Evolutionary conservation across 164 flowering plant species (phyloP).

Genomic region (Tetracentron sinense): DNA sequence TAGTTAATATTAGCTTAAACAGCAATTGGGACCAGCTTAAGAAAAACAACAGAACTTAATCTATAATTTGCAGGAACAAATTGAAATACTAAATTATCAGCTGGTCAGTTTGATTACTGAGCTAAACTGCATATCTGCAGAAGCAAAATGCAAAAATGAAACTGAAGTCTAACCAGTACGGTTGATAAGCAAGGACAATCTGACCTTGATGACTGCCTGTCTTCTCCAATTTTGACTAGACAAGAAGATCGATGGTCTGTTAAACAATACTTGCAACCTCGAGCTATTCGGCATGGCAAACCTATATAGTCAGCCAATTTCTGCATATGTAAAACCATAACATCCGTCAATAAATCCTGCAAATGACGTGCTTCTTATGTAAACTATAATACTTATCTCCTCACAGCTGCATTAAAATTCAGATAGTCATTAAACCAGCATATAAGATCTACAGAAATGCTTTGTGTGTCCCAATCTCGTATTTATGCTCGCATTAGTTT

Average conservation of each 20-base stretch:
- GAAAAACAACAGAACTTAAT: background rate
- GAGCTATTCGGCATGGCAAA: slow-evolving; percentile 91
- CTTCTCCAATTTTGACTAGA: slow-evolving; percentile 74
- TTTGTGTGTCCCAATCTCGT: no score
- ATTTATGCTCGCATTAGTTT: no score
- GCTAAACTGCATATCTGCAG: background rate
- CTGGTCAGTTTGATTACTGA: background rate
- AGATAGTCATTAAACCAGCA: no score
- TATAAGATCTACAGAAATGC: no score
- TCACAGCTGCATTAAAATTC: no score
- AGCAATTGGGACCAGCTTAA: background rate
- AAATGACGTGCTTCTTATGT: background rate
- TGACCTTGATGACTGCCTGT: slow-evolving; percentile 51
- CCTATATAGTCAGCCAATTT: slow-evolving; percentile 87
- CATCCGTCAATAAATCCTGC: background rate
- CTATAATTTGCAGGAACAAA: background rate
- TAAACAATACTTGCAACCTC: slow-evolving; percentile 86
- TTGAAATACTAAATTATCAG: background rate
- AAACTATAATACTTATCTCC: background rate
- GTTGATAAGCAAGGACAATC: slow-evolving; percentile 2
- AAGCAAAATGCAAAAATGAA: background rate
- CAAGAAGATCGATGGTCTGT: slow-evolving; percentile 82
- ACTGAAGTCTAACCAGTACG: slow-evolving; percentile 6
- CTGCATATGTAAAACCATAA: slow-evolving; percentile 40
- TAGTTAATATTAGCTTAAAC: background rate